A percentile compares a stretch with the other conserved stretches of the same genome.
Conservation (phyloP, 345 rosid species). For the Rhodamnia rubescens region DNA sequence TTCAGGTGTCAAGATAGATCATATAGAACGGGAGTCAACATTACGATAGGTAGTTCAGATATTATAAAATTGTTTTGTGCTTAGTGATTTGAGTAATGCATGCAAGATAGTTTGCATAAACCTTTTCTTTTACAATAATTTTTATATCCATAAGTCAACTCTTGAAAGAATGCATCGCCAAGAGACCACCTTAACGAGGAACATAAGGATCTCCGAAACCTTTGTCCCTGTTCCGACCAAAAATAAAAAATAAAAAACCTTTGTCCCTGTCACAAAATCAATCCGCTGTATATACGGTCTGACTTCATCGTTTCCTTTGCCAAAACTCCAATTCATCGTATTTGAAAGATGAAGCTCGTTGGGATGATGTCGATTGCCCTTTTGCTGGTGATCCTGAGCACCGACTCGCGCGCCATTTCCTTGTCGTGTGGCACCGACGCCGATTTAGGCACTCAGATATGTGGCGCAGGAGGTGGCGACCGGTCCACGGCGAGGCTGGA, state of each 20-base stretch:
- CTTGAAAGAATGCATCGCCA: too few relatives aligned
- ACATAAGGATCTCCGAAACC: background rate
- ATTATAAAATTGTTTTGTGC: background rate
- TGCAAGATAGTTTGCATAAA: background rate
- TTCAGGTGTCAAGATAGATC: background rate
- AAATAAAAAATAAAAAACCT: background rate
- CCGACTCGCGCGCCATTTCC: conserved; percentile 14
- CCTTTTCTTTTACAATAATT: background rate
- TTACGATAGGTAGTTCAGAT: background rate
- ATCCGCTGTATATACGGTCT: background rate
- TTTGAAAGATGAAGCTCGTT: background rate
- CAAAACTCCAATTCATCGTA: background rate
- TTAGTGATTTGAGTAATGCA: background rate
- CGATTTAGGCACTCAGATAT: conserved; percentile 13
- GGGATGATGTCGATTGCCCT: background rate
- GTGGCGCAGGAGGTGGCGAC: background rate
- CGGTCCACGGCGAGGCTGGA: background rate
- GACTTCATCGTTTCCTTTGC: background rate
- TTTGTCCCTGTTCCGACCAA: too few relatives aligned
- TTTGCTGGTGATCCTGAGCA: background rate
- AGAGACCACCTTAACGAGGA: background rate
- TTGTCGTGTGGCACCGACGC: conserved; percentile 26
- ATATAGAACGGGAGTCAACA: too few relatives aligned
- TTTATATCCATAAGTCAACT: too few relatives aligned
- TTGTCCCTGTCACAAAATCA: background rate